Evolutionary conservation across 2,329 filamentous ascomycete species (phyloP).

Genomic region (Orbilia quercus): DNA sequence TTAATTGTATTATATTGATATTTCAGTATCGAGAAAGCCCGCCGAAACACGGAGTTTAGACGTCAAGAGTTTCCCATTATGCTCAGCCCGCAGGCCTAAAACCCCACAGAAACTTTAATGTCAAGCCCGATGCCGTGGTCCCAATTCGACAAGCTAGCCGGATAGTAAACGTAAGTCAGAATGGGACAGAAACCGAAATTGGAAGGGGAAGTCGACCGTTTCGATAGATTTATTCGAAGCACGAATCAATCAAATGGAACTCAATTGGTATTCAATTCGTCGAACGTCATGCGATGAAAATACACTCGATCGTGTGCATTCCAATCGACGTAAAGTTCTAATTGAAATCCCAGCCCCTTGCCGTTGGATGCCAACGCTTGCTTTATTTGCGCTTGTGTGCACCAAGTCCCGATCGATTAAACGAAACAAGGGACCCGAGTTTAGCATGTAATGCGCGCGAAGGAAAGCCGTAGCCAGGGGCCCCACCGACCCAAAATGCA

Average conservation of each 20-base stretch:
- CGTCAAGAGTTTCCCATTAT: slow-evolving; percentile 15
- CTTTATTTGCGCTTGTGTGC: not conserved
- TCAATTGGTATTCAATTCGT: too few species aligned
- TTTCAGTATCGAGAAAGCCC: slow-evolving; percentile 3
- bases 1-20: slow-evolving; percentile 1
- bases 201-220: slow-evolving; percentile 15
- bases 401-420: slow-evolving; percentile 1
- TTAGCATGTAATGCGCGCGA: slow-evolving; percentile 17
- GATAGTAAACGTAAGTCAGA: not conserved
- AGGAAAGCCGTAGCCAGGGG: slow-evolving; percentile 26
- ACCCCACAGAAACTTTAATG: not conserved
- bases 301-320: slow-evolving; percentile 31
- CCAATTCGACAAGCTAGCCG: not conserved
- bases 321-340: slow-evolving; percentile 31
- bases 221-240: slow-evolving; percentile 8
- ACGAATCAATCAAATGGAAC: too few species aligned
- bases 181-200: slow-evolving; percentile 28
- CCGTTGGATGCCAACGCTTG: slow-evolving; percentile 5
- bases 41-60: slow-evolving; percentile 48
- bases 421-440: slow-evolving; percentile 12
- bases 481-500: slow-evolving; percentile 7
- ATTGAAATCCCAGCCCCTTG: slow-evolving; percentile 33
- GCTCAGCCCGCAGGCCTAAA: slow-evolving; percentile 17
- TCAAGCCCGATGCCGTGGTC: not conserved
- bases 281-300: too few species aligned